Evolutionary conservation across 2,329 filamentous ascomycete genomes (phyloP).

Genomic region (Calonectria ilicicola): DNA sequence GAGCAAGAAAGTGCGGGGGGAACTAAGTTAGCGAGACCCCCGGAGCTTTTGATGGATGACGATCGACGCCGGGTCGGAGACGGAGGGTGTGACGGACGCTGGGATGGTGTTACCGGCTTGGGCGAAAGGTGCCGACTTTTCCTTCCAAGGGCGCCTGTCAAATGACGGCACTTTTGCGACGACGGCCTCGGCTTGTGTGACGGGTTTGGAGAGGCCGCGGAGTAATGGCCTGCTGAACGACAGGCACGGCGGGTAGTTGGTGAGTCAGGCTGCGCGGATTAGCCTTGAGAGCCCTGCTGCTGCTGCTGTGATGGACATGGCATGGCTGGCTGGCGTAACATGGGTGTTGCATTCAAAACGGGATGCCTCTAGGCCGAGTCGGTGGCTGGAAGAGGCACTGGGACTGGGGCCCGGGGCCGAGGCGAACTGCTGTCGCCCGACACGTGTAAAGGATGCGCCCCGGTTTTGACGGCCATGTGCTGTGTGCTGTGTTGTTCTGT

Average conservation of each 20-base stretch:
- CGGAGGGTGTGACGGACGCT: slow-evolving; percentile 2
- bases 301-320: not conserved
- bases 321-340: too few relatives aligned
- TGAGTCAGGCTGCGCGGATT: not conserved
- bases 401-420: not conserved
- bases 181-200: not conserved
- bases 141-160: not conserved
- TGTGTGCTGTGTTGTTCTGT: not conserved
- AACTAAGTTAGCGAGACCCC: not conserved
- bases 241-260: too few relatives aligned
- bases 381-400: not conserved
- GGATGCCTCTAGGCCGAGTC: not conserved
- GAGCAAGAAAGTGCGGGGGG: not conserved
- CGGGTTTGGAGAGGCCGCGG: not conserved
- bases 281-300: not conserved
- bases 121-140: not conserved
- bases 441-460: slow-evolving; percentile 13
- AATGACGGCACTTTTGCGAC: not conserved
- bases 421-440: slow-evolving; percentile 21
- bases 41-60: slow-evolving; percentile 5
- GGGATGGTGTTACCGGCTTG: not conserved
- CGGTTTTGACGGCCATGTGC: not conserved
- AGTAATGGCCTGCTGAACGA: too few relatives aligned
- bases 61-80: slow-evolving; percentile 23
- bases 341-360: not conserved